phyloP scores from a whole-genome alignment of 768 basidiomycete genomes.

The Lactarius indigo region DNA sequence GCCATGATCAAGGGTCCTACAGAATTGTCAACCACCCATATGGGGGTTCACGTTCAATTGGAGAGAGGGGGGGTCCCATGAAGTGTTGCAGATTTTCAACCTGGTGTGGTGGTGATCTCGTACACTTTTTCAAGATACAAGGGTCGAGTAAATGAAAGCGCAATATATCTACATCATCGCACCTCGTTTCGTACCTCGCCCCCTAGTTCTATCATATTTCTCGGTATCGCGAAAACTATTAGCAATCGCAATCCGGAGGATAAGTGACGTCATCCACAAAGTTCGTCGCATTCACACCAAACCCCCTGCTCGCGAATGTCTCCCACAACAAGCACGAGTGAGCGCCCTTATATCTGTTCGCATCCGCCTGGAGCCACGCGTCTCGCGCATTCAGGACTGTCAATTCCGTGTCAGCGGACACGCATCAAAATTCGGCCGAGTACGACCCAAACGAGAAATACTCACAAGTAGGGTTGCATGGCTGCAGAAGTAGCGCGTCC shows the following conservation, averaged over 20 bases:
- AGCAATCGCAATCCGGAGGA: conserved; percentile 29
- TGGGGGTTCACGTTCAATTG: too few species aligned
- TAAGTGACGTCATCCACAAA: conserved; percentile 32
- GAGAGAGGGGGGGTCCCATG: too few species aligned
- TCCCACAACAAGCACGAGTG: conserved; percentile 45
- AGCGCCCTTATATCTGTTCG: conserved; percentile 42
- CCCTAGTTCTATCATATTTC: not conserved
- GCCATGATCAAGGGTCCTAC: too few species aligned
- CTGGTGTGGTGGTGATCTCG: too few species aligned
- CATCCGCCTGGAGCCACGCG: conserved; percentile 52
- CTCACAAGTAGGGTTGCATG: conserved; percentile 49
- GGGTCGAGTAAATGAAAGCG: too few species aligned
- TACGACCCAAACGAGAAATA: not conserved
- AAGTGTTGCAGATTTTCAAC: too few species aligned
- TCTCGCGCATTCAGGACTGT: conserved; percentile 45
- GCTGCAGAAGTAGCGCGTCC: conserved; percentile 46
- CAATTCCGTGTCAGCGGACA: not conserved
- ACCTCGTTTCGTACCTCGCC: not conserved
- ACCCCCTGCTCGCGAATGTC: conserved; percentile 47
- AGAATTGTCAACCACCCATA: too few species aligned
- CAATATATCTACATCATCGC: not conserved
- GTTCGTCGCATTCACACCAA: conserved; percentile 40
- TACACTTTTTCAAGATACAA: too few species aligned
- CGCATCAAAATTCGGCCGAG: not conserved
- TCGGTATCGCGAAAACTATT: not conserved